Evolutionary conservation across 805 yeast genomes (phyloP).

Genomic region (Kuraishia capsulata): DNA sequence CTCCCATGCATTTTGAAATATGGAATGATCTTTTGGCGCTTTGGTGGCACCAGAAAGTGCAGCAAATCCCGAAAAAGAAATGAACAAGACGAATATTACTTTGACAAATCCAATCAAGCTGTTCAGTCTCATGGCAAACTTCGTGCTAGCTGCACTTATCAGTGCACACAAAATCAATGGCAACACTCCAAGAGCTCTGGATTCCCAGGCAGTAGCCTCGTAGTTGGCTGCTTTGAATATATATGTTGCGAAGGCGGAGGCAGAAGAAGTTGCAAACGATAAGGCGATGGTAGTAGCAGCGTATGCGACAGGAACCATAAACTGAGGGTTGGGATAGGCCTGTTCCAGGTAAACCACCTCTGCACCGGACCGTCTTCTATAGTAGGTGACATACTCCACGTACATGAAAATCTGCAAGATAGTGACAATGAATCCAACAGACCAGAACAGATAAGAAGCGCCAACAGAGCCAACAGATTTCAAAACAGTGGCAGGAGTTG

Average conservation of each 20-base stretch:
- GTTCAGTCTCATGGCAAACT: slow-evolving; percentile 58
- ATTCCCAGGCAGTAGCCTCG: slow-evolving; percentile 65
- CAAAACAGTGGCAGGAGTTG: slow-evolving; percentile 57
- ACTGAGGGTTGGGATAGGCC: slow-evolving; percentile 59
- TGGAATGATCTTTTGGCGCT: slow-evolving; percentile 24
- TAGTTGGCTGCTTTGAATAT: slow-evolving; percentile 65
- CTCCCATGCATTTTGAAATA: slow-evolving; percentile 20
- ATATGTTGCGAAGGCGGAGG: slow-evolving; percentile 73
- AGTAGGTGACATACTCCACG: slow-evolving; percentile 32
- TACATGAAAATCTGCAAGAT: slow-evolving; percentile 26
- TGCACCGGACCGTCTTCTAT: slow-evolving; percentile 61
- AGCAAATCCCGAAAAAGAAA: slow-evolving; percentile 75
- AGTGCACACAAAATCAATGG: slow-evolving; percentile 64
- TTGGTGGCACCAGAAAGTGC: slow-evolving; percentile 66
- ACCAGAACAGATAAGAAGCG: slow-evolving; percentile 34
- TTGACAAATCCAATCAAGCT: slow-evolving; percentile 64
- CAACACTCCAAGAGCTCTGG: slow-evolving; percentile 68
- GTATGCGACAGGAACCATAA: slow-evolving; percentile 54
- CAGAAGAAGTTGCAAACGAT: slow-evolving; percentile 84
- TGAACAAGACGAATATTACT: slow-evolving; percentile 59
- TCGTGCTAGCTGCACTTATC: slow-evolving; percentile 51
- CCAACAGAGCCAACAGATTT: slow-evolving; percentile 34
- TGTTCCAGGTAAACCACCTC: slow-evolving; percentile 76
- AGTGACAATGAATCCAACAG: slow-evolving; percentile 29
- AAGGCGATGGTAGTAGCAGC: slow-evolving; percentile 66